These are phyloP conservation scores for Chimonanthus praecox DNA, from an alignment of 164 flowering plant species.

Conservation along the genomic window DNA sequence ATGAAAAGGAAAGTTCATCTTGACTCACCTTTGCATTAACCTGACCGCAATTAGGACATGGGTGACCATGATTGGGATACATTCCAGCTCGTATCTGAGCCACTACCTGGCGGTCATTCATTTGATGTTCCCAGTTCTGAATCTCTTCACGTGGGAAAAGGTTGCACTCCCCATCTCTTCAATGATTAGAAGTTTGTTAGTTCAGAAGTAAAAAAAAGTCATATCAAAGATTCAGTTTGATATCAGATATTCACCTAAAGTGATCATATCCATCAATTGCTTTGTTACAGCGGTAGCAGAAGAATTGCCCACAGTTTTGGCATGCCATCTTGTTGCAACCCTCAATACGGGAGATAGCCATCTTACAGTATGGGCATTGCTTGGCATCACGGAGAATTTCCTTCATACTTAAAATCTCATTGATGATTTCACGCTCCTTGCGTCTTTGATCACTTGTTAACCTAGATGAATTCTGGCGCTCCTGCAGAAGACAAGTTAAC, in stretches of 20 bases:
- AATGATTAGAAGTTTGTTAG: constrained; percentile 10
- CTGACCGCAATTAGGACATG: constrained; percentile 76
- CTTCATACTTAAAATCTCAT: constrained; percentile 65
- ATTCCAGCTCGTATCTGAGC: constrained; percentile 49
- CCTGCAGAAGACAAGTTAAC: constrained; percentile 31
- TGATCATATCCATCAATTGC: constrained; percentile 84
- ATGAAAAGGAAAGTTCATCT: neutral
- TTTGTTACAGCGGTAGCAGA: constrained; percentile 71
- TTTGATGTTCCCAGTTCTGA: constrained; percentile 44
- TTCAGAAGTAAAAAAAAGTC: neutral
- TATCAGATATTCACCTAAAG: constrained; percentile 43
- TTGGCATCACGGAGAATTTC: constrained; percentile 65
- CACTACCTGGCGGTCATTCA: constrained; percentile 46
- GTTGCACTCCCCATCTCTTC: constrained; percentile 52
- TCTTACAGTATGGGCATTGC: constrained; percentile 89
- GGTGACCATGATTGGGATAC: constrained; percentile 27
- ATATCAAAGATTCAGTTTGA: neutral
- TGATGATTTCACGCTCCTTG: constrained; percentile 64
- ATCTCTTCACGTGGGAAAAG: constrained; percentile 61
- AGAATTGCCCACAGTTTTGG: constrained; percentile 63
- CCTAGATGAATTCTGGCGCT: constrained; percentile 62
- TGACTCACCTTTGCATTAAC: constrained; percentile 68
- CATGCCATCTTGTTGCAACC: constrained; percentile 97
- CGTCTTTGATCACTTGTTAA: constrained; percentile 47
- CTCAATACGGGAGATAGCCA: constrained; percentile 76